These are phyloP conservation scores for Kurtzmaniella quercitrusa DNA, from an alignment of 1,139 yeast genomes.

Conservation along the genomic window DNA sequence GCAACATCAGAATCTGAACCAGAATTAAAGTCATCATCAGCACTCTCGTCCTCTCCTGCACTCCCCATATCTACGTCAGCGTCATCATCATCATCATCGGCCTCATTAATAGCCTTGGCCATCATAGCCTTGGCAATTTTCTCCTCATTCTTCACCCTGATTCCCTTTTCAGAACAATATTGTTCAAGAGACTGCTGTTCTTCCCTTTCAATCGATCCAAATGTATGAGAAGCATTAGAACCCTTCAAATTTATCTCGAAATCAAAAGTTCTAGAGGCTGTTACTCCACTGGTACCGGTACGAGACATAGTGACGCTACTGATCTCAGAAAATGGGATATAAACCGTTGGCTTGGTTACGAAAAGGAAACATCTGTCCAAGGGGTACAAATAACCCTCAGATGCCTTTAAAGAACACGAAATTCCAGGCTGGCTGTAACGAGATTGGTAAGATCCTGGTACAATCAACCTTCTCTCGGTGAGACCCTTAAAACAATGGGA, in stretches of 20 bases:
- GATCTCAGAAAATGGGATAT: constrained; percentile 83
- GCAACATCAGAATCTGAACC: constrained; percentile 71
- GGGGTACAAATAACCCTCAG: constrained; percentile 89
- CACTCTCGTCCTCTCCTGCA: constrained; percentile 65
- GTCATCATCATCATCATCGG: constrained; percentile 64
- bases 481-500: constrained; percentile 88
- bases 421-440: constrained; percentile 77
- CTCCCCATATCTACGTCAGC: constrained; percentile 67
- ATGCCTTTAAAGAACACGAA: constrained; percentile 88
- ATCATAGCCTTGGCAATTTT: constrained; percentile 79
- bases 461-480: constrained; percentile 78
- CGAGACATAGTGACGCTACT: constrained; percentile 78
- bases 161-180: constrained; percentile 71
- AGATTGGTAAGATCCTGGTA: constrained; percentile 82
- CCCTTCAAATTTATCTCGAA: constrained; percentile 70
- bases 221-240: constrained; percentile 68
- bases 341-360: constrained; percentile 90
- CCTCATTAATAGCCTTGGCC: constrained; percentile 71
- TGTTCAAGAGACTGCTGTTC: constrained; percentile 79
- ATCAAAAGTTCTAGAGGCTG: constrained; percentile 89
- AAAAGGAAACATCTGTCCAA: constrained; percentile 87
- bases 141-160: constrained; percentile 83
- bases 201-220: constrained; percentile 86
- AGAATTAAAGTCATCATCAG: constrained; percentile 63
- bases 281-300: constrained; percentile 72